Evolutionary conservation across 2,329 filamentous ascomycete species (phyloP), one percentile per base, ranked within the genome.

Genomic region (Claviceps humidiphila): DNA sequence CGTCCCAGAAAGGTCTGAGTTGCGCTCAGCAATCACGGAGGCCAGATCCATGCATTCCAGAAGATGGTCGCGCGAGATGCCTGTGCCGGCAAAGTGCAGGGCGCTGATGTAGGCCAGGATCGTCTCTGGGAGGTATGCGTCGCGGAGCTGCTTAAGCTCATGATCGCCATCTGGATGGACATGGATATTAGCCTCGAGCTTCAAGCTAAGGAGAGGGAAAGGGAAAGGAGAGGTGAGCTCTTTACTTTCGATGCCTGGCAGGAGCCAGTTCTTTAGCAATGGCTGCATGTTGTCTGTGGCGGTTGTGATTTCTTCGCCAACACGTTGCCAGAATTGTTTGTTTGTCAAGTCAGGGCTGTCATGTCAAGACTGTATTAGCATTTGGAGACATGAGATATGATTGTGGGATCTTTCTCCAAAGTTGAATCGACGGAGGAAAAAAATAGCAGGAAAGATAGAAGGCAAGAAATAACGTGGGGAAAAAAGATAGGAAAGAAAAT

Each of bases 11-110:
- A 91, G 68, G 58, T 84, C 82, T 24, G 82, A 82, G 55, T 76
- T 78, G 57, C 82, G 80, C 53, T 85, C 81, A 2, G 91, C 88
- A 49, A 95, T 77, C 2, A 82, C 65, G 1, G 83, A 81, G 1
- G 89, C 84, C 16, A 98, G 73, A 54, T 95, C 87, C 86, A 98
- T 91, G 60, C 84, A 87, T 63, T 91, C 83, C 26, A 93, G 76
- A 17, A 95, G 74, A 58, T 85, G 79, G 54, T 91, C 87, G 44
- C 89, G 82, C 46, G 82, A 84, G 44, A 94, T 72, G 48, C 80
- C 76, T 47, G 81, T 82, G 3, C 88, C 89, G 0, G 86, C 85
- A 62, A 85, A 86, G 64, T 94, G 86, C 49, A 97, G 72, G 1
- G 86, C 83, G 60, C 80, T 84, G 63, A 93, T 81, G 65, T 93